Evolutionary conservation across 192 early-diverging fungal genomes (phyloP).

Genomic region (Entomortierella beljakovae): DNA sequence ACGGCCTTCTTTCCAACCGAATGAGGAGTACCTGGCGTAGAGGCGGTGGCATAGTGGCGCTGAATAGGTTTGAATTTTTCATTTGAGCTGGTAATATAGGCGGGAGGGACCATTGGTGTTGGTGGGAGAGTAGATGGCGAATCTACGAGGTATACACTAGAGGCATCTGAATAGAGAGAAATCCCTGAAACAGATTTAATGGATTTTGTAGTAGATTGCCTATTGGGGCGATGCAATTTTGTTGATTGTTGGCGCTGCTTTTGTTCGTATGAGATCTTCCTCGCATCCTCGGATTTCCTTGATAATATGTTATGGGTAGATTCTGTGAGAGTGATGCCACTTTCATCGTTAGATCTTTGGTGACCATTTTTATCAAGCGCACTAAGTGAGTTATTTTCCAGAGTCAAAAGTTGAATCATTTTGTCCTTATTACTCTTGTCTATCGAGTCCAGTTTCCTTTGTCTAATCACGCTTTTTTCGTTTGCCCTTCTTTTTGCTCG

Average conservation of each 20-base stretch:
- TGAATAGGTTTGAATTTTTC: background rate
- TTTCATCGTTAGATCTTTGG: background rate
- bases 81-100: background rate
- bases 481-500: slow-evolving; percentile 5
- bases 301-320: background rate
- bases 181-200: slow-evolving; percentile 1
- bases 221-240: background rate
- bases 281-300: background rate
- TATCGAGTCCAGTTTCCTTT: background rate
- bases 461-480: background rate
- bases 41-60: background rate
- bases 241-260: slow-evolving; percentile 2
- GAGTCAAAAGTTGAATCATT: slow-evolving; percentile 9
- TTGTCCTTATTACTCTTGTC: slow-evolving; percentile 16
- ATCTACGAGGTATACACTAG: slow-evolving; percentile 21
- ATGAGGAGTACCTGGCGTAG: background rate
- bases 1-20: slow-evolving; percentile 2
- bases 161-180: slow-evolving; percentile 25
- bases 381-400: slow-evolving; percentile 10
- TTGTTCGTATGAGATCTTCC: background rate
- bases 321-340: background rate
- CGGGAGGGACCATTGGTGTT: slow-evolving; percentile 31
- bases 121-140: slow-evolving; percentile 24
- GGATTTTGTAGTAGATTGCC: background rate
- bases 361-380: background rate